Evolutionary conservation across 441 rosid genomes (phyloP).

Genomic region (Aleurites moluccanus): DNA sequence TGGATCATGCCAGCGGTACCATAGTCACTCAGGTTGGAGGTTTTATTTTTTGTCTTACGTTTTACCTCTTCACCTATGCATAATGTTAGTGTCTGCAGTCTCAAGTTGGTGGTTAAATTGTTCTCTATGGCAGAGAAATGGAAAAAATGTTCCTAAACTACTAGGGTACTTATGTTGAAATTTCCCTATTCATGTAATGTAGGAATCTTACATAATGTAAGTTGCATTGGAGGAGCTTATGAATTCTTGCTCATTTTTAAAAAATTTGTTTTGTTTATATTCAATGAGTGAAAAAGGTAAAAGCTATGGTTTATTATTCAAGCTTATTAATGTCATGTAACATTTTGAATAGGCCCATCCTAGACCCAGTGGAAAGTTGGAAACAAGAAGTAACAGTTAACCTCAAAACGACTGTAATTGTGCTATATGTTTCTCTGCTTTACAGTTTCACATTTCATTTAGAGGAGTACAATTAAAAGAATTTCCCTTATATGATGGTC

Average conservation of each 20-base stretch:
- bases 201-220: too few relatives aligned
- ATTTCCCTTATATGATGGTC: neutral
- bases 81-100: neutral
- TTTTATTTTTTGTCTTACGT: neutral
- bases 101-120: neutral
- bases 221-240: neutral
- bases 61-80: neutral
- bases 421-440: neutral
- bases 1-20: constrained; percentile 38
- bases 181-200: neutral
- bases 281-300: neutral
- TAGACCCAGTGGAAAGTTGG: neutral
- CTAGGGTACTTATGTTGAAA: neutral
- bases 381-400: neutral
- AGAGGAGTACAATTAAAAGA: neutral
- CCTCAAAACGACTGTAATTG: neutral
- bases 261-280: neutral
- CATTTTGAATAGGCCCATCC: neutral
- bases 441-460: neutral
- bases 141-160: neutral
- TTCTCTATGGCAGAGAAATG: neutral
- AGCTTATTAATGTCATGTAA: neutral
- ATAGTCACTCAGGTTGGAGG: constrained; percentile 51
- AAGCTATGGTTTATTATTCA: neutral
- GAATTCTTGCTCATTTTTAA: neutral